Percentiles rank a stretch among this genome's conserved stretches.
Conservation (phyloP, 768 basidiomycete genomes). For the Clitopilus passeckerianus region DNA sequence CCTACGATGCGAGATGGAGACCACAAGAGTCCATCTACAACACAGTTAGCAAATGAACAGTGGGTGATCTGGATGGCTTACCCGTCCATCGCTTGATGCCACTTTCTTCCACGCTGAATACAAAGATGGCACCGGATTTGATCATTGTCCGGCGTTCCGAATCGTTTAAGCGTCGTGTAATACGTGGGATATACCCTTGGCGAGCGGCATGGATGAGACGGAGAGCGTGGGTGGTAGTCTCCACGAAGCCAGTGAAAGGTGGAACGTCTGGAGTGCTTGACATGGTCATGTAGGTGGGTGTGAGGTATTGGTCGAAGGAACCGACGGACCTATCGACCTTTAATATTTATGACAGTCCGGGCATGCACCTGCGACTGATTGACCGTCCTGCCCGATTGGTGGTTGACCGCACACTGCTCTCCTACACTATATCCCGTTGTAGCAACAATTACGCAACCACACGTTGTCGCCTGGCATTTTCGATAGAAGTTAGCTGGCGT, state of each 20-base stretch:
- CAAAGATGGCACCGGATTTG: slow-evolving; percentile 69
- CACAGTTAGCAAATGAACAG: slow-evolving; percentile 9
- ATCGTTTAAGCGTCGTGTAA: slow-evolving; percentile 81
- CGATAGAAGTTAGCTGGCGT: not conserved
- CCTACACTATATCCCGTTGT: not conserved
- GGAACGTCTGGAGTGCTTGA: slow-evolving; percentile 51
- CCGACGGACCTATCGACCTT: slow-evolving; percentile 31
- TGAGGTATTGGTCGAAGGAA: slow-evolving; percentile 35
- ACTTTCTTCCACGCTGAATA: slow-evolving; percentile 86
- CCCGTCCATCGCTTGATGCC: slow-evolving; percentile 89
- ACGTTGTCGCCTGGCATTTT: not conserved
- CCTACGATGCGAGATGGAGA: slow-evolving; percentile 81
- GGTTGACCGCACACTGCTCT: not conserved
- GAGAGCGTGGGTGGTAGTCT: slow-evolving; percentile 77
- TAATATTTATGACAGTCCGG: slow-evolving; percentile 27
- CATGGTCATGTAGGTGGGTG: slow-evolving; percentile 26
- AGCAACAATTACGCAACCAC: not conserved
- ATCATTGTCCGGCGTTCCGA: slow-evolving; percentile 67
- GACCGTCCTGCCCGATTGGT: too few species aligned
- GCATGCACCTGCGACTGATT: not conserved
- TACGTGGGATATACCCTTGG: slow-evolving; percentile 73
- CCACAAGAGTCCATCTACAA: slow-evolving; percentile 62
- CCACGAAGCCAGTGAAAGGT: slow-evolving; percentile 76
- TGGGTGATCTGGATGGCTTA: slow-evolving; percentile 12
- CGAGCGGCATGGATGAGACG: slow-evolving; percentile 80